Evolutionary conservation across 108 stramenopile genomes (phyloP).

Genomic region (Cylindrotheca fusiformis): DNA sequence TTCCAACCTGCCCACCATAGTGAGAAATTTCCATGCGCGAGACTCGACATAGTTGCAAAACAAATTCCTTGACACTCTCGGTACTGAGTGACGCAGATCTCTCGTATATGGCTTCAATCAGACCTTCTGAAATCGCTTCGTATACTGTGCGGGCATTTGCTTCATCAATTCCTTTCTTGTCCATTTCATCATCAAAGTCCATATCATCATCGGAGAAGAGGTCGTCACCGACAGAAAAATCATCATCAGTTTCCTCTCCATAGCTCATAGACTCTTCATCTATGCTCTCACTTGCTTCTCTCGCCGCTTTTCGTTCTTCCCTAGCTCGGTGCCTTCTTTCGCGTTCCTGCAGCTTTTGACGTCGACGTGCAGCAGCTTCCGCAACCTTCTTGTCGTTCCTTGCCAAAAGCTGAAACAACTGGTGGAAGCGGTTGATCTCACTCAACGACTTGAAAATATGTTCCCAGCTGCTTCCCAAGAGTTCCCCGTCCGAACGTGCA

Average conservation of each 20-base stretch:
- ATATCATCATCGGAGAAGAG: conserved; percentile 50
- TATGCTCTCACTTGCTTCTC: conserved; percentile 27
- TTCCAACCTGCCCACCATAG: conserved; percentile 67
- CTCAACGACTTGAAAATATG: conserved; percentile 87
- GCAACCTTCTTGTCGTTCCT: conserved; percentile 57
- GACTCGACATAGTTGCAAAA: conserved; percentile 87
- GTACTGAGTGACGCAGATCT: conserved; percentile 73
- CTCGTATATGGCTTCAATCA: conserved; percentile 86
- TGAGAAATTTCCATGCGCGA: conserved; percentile 90
- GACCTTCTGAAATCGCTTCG: conserved; percentile 67
- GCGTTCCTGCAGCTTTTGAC: conserved; percentile 28
- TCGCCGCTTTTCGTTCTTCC: conserved; percentile 20
- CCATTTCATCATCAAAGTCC: conserved; percentile 73
- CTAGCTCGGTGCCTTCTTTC: conserved; percentile 26
- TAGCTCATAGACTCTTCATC: conserved; percentile 24
- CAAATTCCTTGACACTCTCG: conserved; percentile 83
- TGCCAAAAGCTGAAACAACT: conserved; percentile 82
- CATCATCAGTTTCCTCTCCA: conserved; percentile 23
- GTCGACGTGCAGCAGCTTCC: conserved; percentile 44
- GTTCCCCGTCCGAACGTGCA: conserved; percentile 87
- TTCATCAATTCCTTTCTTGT: conserved; percentile 79
- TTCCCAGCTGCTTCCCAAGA: conserved; percentile 89
- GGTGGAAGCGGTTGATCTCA: conserved; percentile 86
- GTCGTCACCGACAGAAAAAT: conserved; percentile 29
- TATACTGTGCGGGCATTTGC: conserved; percentile 76